Evolutionary conservation across 306 rosid genomes (phyloP), one percentile per base, ranked within the genome.

Genomic region (Cicer pinnatifidum): DNA sequence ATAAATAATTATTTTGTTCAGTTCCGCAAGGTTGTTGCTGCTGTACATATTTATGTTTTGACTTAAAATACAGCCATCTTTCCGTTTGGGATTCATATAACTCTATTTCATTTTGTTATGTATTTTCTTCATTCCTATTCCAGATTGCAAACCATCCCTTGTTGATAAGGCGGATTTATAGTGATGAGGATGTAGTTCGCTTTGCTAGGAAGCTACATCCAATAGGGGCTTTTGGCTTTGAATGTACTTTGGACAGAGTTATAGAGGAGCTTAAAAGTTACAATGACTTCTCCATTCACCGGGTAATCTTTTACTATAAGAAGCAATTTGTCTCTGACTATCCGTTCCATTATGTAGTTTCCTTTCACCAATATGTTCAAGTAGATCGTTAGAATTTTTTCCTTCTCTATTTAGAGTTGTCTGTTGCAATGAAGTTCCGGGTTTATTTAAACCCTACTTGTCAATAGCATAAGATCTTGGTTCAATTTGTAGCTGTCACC

Each of bases 71-170:
- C 1, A 13, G 33, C 20, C 52, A 13, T 66, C 6, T 71, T 73
- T 41, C 7, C 48, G 38, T 56, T 46, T 35, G 16, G 45, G 11
- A 53, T 67, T 62, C 17, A 47, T 48, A 15, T 52, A 19, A 39
- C 53, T 60, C 16, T 6, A 13, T 39, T 35, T 67, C 64, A 16
- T 67, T 41, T 71, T 19, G 5, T 23, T 71, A 20, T 23, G 47
- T 74, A 15, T 69, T 71, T 73, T 9, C 11, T 69, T 41, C 15
- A 43, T 78, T 67, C 20, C 54, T 48, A 62, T 75, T 81, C 77
- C 83, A 94, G 98, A 94, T 94, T 79, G 97, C 97, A 71, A 94
- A 91, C 82, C 97, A 94, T 82, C 98, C 98, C 77, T 87, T 91
- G 88, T 83, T 94, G 77, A 89, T 94, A 75, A 84, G 98, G 92